Evolutionary conservation across 1,139 yeast genomes (phyloP).

Genomic region (Yamadazyma diospyri): DNA sequence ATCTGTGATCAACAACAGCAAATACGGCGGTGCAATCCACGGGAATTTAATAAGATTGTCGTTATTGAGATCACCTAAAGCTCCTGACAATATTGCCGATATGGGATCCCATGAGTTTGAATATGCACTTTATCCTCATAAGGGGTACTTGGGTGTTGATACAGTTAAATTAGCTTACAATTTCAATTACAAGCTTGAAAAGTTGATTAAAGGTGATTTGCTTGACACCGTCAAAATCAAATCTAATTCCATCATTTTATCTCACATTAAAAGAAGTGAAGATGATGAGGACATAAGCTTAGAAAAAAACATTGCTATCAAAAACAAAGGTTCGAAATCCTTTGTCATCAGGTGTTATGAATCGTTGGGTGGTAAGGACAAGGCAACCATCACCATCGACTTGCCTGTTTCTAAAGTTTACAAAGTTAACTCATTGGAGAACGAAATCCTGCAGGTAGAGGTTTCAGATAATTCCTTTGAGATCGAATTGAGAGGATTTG

Average conservation of each 20-base stretch:
- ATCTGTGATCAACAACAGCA: slow-evolving; percentile 76
- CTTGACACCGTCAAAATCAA: slow-evolving; percentile 25
- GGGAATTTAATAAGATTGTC: slow-evolving; percentile 87
- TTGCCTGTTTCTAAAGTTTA: slow-evolving; percentile 46
- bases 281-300: slow-evolving; percentile 59
- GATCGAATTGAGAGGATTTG: slow-evolving; percentile 68
- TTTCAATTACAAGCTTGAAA: slow-evolving; percentile 60
- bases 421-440: slow-evolving; percentile 72
- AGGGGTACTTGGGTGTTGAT: slow-evolving; percentile 56
- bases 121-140: slow-evolving; percentile 83
- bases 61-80: slow-evolving; percentile 78
- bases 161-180: slow-evolving; percentile 76
- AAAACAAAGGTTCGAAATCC: slow-evolving; percentile 43
- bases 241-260: slow-evolving; percentile 54
- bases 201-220: slow-evolving; percentile 11
- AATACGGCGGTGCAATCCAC: slow-evolving; percentile 89
- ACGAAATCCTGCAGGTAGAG: slow-evolving; percentile 35
- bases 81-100: slow-evolving; percentile 90
- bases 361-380: slow-evolving; percentile 71
- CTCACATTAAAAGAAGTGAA: slow-evolving; percentile 84
- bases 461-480: slow-evolving; percentile 27
- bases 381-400: slow-evolving; percentile 40
- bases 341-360: slow-evolving; percentile 78
- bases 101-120: slow-evolving; percentile 84
- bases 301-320: slow-evolving; percentile 36